phyloP scores from a whole-genome alignment of 331 rosid species.

The Pyracantha coccinea region DNA sequence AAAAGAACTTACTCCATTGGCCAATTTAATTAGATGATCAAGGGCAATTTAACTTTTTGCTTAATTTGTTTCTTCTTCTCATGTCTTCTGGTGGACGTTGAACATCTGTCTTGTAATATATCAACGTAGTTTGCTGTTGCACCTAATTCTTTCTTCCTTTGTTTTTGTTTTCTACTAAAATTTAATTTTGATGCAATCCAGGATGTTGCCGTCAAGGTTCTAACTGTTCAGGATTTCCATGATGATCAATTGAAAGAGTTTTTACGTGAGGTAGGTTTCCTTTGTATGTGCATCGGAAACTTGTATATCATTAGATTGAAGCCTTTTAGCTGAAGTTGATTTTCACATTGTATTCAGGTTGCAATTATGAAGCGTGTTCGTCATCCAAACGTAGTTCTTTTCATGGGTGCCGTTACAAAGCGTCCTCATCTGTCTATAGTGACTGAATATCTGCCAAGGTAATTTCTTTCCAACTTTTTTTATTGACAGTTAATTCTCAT shows the following conservation, averaged over 20 bases:
- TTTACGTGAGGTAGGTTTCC: slow-evolving; percentile 72
- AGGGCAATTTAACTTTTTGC: not conserved
- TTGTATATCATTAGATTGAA: not conserved
- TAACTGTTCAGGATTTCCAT: slow-evolving; percentile 71
- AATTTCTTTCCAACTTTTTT: not conserved
- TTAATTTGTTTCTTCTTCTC: not conserved
- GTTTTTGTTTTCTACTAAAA: not conserved
- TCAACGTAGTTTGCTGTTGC: not conserved
- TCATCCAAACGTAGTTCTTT: slow-evolving; percentile 95
- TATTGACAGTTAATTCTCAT: not conserved
- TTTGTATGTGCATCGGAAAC: not conserved
- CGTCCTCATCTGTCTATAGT: slow-evolving; percentile 86
- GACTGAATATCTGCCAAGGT: slow-evolving; percentile 92
- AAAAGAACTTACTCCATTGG: not conserved
- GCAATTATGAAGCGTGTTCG: slow-evolving; percentile 98
- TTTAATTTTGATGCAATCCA: slow-evolving; percentile 19
- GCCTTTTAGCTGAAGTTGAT: slow-evolving; percentile 6
- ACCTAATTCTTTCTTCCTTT: not conserved
- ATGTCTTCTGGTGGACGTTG: not conserved
- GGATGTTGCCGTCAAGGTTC: slow-evolving; percentile 98
- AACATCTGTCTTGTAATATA: not conserved
- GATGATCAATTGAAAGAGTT: slow-evolving; percentile 91
- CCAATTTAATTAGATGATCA: not conserved
- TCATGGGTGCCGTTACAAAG: slow-evolving; percentile 98
- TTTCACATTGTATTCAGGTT: slow-evolving; percentile 46